Conservation (phyloP, 352 stramenopile species). For the Blastocystis sp. region DNA sequence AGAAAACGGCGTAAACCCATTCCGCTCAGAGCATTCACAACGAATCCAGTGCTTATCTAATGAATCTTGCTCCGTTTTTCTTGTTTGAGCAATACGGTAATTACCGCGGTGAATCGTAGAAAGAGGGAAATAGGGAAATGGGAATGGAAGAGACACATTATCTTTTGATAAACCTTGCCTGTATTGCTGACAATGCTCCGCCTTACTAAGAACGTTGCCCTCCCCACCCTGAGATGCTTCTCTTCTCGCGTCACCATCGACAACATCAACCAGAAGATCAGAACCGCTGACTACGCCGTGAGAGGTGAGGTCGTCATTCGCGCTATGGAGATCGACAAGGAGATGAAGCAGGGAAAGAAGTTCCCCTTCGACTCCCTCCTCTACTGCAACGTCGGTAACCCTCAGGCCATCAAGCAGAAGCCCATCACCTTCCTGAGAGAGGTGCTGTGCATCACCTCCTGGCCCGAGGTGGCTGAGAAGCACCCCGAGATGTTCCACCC, state of each 20-base stretch:
- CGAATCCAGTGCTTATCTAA: too few relatives aligned
- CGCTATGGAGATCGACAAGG: conserved; percentile 52
- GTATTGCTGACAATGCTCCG: conserved; percentile 1
- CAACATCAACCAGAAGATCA: conserved; percentile 48
- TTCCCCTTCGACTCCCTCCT: conserved; percentile 87
- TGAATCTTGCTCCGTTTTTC: too few relatives aligned
- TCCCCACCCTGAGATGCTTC: conserved; percentile 36
- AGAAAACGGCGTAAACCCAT: background rate
- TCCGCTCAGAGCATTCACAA: background rate
- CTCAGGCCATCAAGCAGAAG: conserved; percentile 87
- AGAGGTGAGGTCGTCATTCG: conserved; percentile 61
- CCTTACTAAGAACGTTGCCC: background rate
- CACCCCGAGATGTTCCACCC: conserved; percentile 67
- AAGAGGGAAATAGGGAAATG: conserved; percentile 24
- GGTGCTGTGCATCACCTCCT: conserved; percentile 83
- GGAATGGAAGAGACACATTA: background rate
- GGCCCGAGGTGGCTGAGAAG: conserved; percentile 42
- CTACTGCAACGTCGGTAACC: conserved; percentile 91
- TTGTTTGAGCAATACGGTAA: too few relatives aligned
- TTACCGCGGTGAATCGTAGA: conserved; percentile 38
- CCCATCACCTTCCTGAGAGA: conserved; percentile 90
- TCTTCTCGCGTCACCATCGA: conserved; percentile 30
- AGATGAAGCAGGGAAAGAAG: conserved; percentile 78
- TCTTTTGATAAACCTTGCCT: background rate
- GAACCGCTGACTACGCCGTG: conserved; percentile 54